phyloP scores from a whole-genome alignment of 805 yeast species.

The Kregervanrija delftensis region DNA sequence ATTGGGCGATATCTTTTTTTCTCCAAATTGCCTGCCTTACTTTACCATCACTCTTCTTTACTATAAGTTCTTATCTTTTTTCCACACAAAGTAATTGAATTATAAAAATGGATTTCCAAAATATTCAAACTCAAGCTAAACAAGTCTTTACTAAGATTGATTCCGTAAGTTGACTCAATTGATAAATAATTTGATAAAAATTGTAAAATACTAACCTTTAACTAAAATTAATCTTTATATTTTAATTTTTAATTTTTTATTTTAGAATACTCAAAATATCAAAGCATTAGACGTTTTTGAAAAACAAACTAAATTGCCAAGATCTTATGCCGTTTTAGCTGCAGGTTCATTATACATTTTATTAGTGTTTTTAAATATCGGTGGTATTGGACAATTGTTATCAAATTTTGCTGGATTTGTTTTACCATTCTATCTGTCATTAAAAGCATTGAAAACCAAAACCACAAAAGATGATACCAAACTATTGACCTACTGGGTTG shows the following conservation, averaged over 20 bases:
- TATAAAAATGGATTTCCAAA: slow-evolving; percentile 22
- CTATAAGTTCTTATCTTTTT: not conserved
- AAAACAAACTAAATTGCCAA: slow-evolving; percentile 51
- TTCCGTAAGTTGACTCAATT: slow-evolving; percentile 11
- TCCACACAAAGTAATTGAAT: not conserved
- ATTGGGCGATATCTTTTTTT: no score
- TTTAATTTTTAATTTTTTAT: not conserved
- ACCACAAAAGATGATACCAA: slow-evolving; percentile 73
- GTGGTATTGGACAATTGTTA: slow-evolving; percentile 91
- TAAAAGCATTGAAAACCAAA: slow-evolving; percentile 73
- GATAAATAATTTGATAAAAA: not conserved
- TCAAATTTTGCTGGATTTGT: slow-evolving; percentile 90
- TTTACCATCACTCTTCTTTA: not conserved
- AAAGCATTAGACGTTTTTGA: slow-evolving; percentile 34
- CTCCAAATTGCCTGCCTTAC: no score
- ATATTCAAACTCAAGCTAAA: slow-evolving; percentile 23
- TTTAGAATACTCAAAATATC: slow-evolving; percentile 20
- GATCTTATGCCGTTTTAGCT: slow-evolving; percentile 76
- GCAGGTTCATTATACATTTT: slow-evolving; percentile 61
- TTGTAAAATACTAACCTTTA: slow-evolving; percentile 1
- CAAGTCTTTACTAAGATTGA: slow-evolving; percentile 20
- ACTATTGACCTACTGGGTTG: slow-evolving; percentile 95
- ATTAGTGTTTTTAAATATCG: slow-evolving; percentile 79
- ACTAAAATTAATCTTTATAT: not conserved
- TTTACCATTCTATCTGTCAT: slow-evolving; percentile 83